Evolutionary conservation across 2,329 filamentous ascomycete genomes (phyloP).

Genomic region (Parascedosporium putredinis): DNA sequence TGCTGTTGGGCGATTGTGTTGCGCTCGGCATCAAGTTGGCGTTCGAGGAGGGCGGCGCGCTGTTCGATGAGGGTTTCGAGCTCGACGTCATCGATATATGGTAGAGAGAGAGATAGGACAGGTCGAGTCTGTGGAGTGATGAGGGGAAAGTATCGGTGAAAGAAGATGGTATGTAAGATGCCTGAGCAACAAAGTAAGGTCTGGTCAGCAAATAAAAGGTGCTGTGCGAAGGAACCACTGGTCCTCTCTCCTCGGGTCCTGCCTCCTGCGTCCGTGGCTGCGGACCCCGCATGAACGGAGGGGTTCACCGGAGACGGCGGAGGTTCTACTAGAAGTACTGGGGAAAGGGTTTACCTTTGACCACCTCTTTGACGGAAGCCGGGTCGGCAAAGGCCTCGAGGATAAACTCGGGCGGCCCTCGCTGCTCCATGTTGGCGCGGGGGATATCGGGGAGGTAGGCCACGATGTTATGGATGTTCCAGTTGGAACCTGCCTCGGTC

Average conservation of each 20-base stretch:
- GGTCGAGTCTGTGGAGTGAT: constrained; percentile 75
- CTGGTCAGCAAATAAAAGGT: not conserved
- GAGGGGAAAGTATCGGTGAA: constrained; percentile 92
- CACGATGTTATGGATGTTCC: constrained; percentile 7
- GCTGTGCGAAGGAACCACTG: no score
- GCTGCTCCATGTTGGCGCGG: constrained; percentile 32
- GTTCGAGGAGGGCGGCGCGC: constrained; percentile 66
- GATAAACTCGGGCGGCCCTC: constrained; percentile 71
- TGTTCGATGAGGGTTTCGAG: constrained; percentile 91
- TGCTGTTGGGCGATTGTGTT: constrained; percentile 15
- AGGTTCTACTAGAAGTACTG: not conserved
- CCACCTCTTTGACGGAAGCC: constrained; percentile 77
- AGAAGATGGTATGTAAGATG: constrained; percentile 95
- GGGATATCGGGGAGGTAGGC: constrained; percentile 5
- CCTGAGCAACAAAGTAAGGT: constrained; percentile 39
- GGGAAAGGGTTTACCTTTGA: constrained; percentile 57
- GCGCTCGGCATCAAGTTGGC: constrained; percentile 59
- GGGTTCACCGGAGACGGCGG: constrained; percentile 3
- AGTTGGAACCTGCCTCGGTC: constrained; percentile 4
- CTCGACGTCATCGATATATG: constrained; percentile 80
- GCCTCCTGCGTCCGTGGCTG: no score
- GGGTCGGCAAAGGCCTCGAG: constrained; percentile 92
- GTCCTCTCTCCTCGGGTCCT: no score
- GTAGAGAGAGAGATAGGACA: constrained; percentile 80
- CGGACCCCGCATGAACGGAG: no score